Conservation (phyloP, 1,284 basidiomycete genomes). For the Anthracocystis setariae region DNA sequence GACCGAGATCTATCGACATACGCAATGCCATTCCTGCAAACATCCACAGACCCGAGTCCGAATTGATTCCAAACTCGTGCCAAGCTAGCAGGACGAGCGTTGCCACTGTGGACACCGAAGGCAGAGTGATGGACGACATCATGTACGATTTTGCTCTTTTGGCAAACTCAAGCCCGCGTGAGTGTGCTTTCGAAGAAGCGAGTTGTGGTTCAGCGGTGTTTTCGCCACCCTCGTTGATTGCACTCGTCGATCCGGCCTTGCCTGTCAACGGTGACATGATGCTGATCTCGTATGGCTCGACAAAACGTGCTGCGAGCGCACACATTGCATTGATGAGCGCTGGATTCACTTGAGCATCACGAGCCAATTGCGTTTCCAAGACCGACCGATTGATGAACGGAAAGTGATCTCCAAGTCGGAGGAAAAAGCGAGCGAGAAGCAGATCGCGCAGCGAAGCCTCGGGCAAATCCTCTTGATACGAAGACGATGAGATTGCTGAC, state of each 20-base stretch:
- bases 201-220: neutral
- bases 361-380: constrained; percentile 1
- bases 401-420: constrained; percentile 4
- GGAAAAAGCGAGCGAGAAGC: constrained; percentile 4
- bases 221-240: neutral
- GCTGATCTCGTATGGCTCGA: constrained; percentile 6
- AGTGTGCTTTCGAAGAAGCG: constrained; percentile 3
- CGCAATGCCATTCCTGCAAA: constrained; percentile 15
- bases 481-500: neutral
- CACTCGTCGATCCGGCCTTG: neutral
- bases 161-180: constrained; percentile 5
- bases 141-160: constrained; percentile 13
- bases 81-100: constrained; percentile 11
- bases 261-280: neutral
- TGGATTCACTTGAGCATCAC: constrained; percentile 3
- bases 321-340: constrained; percentile 13
- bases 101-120: constrained; percentile 3
- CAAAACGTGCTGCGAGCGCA: constrained; percentile 7
- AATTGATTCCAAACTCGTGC: constrained; percentile 21
- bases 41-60: constrained; percentile 13
- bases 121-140: constrained; percentile 12
- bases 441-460: constrained; percentile 2
- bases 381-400: constrained; percentile 1
- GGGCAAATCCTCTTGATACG: constrained; percentile 1
- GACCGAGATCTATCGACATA: constrained; percentile 12